Evolutionary conservation across 2,329 filamentous ascomycete species (phyloP).

Genomic region (Alternaria atra): DNA sequence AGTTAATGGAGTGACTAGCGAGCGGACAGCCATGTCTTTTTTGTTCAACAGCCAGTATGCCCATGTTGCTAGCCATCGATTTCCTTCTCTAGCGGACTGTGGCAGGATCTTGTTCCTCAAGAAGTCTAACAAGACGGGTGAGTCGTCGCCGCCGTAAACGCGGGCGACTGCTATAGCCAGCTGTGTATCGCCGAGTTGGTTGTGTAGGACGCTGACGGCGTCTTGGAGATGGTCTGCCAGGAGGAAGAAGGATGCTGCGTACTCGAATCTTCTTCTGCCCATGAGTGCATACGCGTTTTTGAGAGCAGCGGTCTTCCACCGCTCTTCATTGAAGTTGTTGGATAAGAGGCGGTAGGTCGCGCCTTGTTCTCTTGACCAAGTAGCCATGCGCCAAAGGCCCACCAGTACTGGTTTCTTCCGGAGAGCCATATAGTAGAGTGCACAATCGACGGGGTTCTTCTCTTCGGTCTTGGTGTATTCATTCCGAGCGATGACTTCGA

Average conservation of each 20-base stretch:
- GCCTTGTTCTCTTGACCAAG: constrained; percentile 84
- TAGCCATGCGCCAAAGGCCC: constrained; percentile 93
- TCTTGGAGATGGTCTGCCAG: constrained; percentile 85
- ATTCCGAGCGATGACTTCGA: constrained; percentile 89
- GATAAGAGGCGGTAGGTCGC: constrained; percentile 81
- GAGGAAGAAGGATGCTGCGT: constrained; percentile 95
- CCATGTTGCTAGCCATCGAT: constrained; percentile 95
- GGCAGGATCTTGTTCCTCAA: constrained; percentile 82
- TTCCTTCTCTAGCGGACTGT: constrained; percentile 79
- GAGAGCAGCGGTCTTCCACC: constrained; percentile 87
- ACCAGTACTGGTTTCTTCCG: constrained; percentile 90
- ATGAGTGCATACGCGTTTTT: constrained; percentile 98
- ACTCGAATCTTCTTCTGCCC: constrained; percentile 90
- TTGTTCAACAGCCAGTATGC: constrained; percentile 90
- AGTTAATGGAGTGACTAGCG: constrained; percentile 82
- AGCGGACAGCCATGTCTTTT: constrained; percentile 83
- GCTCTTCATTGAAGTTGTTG: constrained; percentile 89
- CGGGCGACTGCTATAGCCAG: constrained; percentile 88
- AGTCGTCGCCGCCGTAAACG: constrained; percentile 86
- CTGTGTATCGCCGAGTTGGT: constrained; percentile 87
- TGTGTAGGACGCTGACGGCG: constrained; percentile 85
- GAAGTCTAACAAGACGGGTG: constrained; percentile 75
- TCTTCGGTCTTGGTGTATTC: constrained; percentile 89
- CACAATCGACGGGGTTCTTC: constrained; percentile 91
- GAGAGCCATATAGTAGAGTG: constrained; percentile 88